Base-by-base conservation (phyloP, 1,284 basidiomycete genomes). In the Grifola frondosa region DNA sequence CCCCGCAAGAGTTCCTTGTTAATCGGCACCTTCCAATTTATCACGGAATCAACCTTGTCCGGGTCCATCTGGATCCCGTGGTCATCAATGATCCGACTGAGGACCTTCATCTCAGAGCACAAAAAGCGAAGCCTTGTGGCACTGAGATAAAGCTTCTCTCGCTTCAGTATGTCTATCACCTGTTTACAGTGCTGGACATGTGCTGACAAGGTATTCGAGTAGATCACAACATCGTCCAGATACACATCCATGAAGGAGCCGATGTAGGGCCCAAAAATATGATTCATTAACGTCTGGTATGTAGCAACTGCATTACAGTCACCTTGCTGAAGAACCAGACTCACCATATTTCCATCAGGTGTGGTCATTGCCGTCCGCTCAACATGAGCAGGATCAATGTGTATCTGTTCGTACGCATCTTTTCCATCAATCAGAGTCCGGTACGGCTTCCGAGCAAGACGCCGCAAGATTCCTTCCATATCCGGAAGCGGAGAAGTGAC, bases 231-330 rank as follows among this genome's bases (percentile, higher is more conserved):
- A 25, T 37, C 35, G n/a, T 38, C 37, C 10, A 38, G 25, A 7
- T 38, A 38, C n/a, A n/a, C 30, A 20, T 39, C 64, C 53, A 48
- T 65, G 29, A 54, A 57, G 1, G 49, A 41, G 7, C 59, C 60
- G 12, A 63, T 46, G 34, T 55, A 49, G 0, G 52, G 48, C 10
- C 39, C 50, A 30, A 66, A 66, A 0, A 66, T 52, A 38, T 58
- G 38, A 23, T 56, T 66, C 64, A 67, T 66, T 0, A 65, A 35
- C 13, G 56, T 34, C 46, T 67, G 64, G 49, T 61, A 67, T 0
- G 62, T 68, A 1, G 65, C 60, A 0, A 42, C 31, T 4, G 57
- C 63, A 46, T 70, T 70, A 23, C 63, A 66, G 33, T 69, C 63
- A 0, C 67, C 66, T 24, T 57, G 55, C 30, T 69, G 66, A 37